These are phyloP conservation scores for Endoconidiophora polonica DNA, from an alignment of 2,329 filamentous ascomycete genomes.

Conservation along the genomic window DNA sequence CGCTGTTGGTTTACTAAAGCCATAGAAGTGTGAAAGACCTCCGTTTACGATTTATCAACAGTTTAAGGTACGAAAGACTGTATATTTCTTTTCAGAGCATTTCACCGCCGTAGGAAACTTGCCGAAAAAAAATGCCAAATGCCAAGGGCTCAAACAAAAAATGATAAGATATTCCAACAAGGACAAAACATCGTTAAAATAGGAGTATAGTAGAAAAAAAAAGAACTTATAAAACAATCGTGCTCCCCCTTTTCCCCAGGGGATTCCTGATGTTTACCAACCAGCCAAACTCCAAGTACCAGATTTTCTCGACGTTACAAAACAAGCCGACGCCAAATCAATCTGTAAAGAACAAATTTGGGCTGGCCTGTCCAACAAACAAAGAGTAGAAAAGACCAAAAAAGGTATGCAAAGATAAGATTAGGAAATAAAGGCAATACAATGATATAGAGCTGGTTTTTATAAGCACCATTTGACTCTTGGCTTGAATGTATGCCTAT, in stretches of 20 bases:
- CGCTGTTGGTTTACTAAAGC: slow-evolving; percentile 28
- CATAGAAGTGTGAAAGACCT: background rate
- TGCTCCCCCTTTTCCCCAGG: slow-evolving; percentile 2
- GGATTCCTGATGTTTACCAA: slow-evolving; percentile 7
- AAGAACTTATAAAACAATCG: background rate
- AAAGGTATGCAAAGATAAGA: background rate
- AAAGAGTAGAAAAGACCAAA: background rate
- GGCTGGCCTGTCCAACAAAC: background rate
- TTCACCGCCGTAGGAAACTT: background rate
- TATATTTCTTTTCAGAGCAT: background rate
- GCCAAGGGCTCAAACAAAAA: slow-evolving; percentile 28
- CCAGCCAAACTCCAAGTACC: slow-evolving; percentile 5
- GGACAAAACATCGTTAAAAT: background rate
- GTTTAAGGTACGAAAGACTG: background rate
- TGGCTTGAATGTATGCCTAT: background rate
- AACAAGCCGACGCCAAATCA: background rate
- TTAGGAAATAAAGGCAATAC: background rate
- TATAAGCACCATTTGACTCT: background rate
- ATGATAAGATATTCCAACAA: background rate
- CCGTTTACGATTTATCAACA: background rate
- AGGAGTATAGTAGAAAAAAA: background rate
- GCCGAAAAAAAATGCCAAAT: slow-evolving; percentile 23
- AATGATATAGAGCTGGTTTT: background rate
- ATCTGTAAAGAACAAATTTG: background rate
- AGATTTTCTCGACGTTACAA: background rate